Percentiles rank a stretch among this genome's conserved stretches.
phyloP scores from a whole-genome alignment of 1,139 yeast species.

The Candida gigantensis region DNA sequence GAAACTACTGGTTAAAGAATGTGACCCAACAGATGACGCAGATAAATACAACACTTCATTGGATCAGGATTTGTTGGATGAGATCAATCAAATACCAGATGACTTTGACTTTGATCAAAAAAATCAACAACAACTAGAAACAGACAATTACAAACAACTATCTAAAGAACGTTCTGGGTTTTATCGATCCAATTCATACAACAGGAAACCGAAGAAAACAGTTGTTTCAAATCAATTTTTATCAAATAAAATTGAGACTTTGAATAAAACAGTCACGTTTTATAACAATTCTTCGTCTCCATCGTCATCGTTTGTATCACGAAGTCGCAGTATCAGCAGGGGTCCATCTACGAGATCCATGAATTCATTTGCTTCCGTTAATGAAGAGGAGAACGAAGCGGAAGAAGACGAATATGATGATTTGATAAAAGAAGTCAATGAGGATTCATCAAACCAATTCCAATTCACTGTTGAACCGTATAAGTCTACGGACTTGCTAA shows the following conservation, averaged over 20 bases:
- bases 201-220: slow-evolving; percentile 36
- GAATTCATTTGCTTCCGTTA: slow-evolving; percentile 27
- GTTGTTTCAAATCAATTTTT: slow-evolving; percentile 23
- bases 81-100: slow-evolving; percentile 58
- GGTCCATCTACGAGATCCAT: slow-evolving; percentile 31
- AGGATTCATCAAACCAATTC: background rate
- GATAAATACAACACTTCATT: slow-evolving; percentile 18
- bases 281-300: slow-evolving; percentile 27
- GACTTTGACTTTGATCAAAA: slow-evolving; percentile 55
- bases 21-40: slow-evolving; percentile 12
- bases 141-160: slow-evolving; percentile 11
- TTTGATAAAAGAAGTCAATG: slow-evolving; percentile 3
- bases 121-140: slow-evolving; percentile 25
- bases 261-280: slow-evolving; percentile 58
- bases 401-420: slow-evolving; percentile 11
- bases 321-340: slow-evolving; percentile 23
- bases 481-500: slow-evolving; percentile 1
- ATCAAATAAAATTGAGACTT: slow-evolving; percentile 51
- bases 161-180: slow-evolving; percentile 13
- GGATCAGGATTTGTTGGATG: slow-evolving; percentile 49
- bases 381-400: slow-evolving; percentile 23
- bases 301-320: slow-evolving; percentile 8
- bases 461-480: slow-evolving; percentile 5
- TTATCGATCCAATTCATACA: slow-evolving; percentile 38
- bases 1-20: slow-evolving; percentile 5